Base-by-base conservation (phyloP, 192 early-diverging fungal species). In the Podila clonocystis region DNA sequence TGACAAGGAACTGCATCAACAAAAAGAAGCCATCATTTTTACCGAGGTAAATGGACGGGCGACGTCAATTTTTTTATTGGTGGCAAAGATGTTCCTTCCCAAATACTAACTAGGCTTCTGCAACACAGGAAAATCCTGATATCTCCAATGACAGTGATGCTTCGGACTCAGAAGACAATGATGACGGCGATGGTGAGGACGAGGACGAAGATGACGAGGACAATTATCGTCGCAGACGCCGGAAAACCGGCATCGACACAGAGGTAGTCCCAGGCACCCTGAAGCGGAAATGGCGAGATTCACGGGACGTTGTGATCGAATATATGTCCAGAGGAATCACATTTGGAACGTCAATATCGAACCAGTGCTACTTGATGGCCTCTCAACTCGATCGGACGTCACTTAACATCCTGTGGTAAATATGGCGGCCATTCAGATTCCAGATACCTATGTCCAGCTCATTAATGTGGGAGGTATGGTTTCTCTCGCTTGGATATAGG, bases 321-420 rank as follows among this genome's bases (percentile, higher is more conserved):
- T 96, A 98, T 70, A 97, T 97, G 82, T 80, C 87, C n/a, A 90
- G 90, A 57, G 96, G 95, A 15, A 69, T 63, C 3, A 29, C 48
- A 13, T 88, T 89, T 71, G 94, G 95, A 0, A 89, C 91, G 62
- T 89, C 95, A 15, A 91, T 93, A 11, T 83, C 94, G 1, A 87
- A 91, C 15, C 85, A 91, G 41, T 71, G 93, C 52, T 95, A 96
- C 82, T 82, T 84, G 68, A 84, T 98, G 65, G 89, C 92, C 13
- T 87, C 83, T 24, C 93, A 96, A 72, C 70, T 98, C 7, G 91
- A 90, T 28, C 85, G 91, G 8, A 87, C 91, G 0, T 90, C 88
- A 20, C 85, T 86, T 15, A 93, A 96, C 36, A 78, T 93, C 17
- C 80, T 96, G 29, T 98, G 97, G 97, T 95, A 87, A 33, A 67